Evolutionary conservation across 768 basidiomycete genomes (phyloP).

Genomic region (Rhizopogon salebrosus): DNA sequence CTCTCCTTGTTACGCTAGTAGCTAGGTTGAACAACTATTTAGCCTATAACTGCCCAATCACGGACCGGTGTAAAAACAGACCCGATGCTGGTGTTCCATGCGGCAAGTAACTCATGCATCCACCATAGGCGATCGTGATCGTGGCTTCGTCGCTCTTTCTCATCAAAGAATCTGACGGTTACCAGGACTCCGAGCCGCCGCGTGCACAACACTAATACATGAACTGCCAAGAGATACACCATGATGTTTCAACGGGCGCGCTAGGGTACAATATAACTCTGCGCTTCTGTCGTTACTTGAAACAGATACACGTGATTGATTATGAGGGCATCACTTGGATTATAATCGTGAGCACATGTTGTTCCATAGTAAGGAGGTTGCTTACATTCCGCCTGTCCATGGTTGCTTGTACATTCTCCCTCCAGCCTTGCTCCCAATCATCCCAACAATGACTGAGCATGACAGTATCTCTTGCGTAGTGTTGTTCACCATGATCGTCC

Average conservation of each 20-base stretch:
- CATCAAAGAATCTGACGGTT: slow-evolving; percentile 18
- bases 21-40: too few species aligned
- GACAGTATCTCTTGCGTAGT: slow-evolving; percentile 26
- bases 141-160: slow-evolving; percentile 16
- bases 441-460: slow-evolving; percentile 38
- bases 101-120: too few species aligned
- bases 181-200: slow-evolving; percentile 3
- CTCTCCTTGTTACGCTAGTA: too few species aligned
- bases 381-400: background rate
- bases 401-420: background rate
- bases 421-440: slow-evolving; percentile 31
- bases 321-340: background rate
- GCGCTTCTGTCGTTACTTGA: too few species aligned
- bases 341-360: background rate
- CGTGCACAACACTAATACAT: background rate
- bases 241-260: too few species aligned
- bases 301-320: too few species aligned
- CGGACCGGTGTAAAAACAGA: too few species aligned
- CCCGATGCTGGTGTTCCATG: too few species aligned
- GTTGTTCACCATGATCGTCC: slow-evolving; percentile 21
- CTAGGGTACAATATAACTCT: background rate
- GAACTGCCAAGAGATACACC: too few species aligned
- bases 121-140: slow-evolving; percentile 16
- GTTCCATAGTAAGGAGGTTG: too few species aligned
- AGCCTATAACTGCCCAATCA: too few species aligned